Conservation (phyloP, 257 asterid genomes). For the Striga asiatica region DNA sequence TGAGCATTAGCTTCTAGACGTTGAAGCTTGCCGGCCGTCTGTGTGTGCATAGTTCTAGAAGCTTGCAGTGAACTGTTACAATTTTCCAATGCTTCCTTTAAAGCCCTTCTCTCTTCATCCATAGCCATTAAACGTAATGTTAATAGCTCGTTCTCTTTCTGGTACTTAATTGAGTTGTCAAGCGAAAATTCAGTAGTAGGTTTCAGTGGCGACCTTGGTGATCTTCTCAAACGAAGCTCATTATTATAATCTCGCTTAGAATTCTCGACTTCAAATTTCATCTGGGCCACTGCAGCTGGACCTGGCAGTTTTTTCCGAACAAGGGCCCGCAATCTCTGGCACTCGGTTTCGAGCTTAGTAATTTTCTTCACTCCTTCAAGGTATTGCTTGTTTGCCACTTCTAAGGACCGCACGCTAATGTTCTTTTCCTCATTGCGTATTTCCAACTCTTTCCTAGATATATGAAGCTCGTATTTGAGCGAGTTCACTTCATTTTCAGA, state of each 20-base stretch:
- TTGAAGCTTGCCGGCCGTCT: conserved; percentile 67
- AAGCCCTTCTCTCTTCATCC: conserved; percentile 90
- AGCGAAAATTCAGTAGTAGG: no score
- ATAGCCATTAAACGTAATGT: conserved; percentile 66
- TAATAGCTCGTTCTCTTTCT: conserved; percentile 64
- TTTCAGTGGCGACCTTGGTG: no score
- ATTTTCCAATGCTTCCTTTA: conserved; percentile 81
- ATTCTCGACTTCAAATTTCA: conserved; percentile 90
- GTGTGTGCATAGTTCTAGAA: conserved; percentile 54
- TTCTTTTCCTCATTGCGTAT: conserved; percentile 88
- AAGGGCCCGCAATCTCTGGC: conserved; percentile 90
- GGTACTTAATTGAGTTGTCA: conserved; percentile 47
- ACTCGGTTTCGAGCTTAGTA: conserved; percentile 87
- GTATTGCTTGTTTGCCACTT: conserved; percentile 80
- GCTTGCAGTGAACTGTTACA: conserved; percentile 73
- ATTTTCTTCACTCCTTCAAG: conserved; percentile 89
- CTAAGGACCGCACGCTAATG: conserved; percentile 82
- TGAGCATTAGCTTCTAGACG: conserved; percentile 55
- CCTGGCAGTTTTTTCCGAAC: conserved; percentile 92
- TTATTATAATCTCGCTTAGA: conserved; percentile 62
- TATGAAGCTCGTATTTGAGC: conserved; percentile 75
- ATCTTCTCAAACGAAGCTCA: conserved; percentile 53
- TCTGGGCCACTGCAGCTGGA: conserved; percentile 91
- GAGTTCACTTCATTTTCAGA: conserved; percentile 70
- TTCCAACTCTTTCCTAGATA: conserved; percentile 73